phyloP scores from a whole-genome alignment of 2,329 filamentous ascomycete species.

The Beauveria sp. region DNA sequence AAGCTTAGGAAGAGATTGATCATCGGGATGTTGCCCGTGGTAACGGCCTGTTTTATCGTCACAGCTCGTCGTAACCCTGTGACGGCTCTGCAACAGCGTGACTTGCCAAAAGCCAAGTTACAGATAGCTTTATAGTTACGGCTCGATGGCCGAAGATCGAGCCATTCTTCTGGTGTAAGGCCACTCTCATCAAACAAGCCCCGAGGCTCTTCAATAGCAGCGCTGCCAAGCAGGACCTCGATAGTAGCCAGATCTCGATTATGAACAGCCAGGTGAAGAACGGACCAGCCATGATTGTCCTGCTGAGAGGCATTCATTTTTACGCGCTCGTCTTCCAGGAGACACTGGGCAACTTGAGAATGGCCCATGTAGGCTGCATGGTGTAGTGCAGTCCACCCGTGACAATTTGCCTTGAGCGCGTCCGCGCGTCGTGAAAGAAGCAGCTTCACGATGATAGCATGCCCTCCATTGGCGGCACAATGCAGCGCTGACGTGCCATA shows the following conservation, averaged over 20 bases:
- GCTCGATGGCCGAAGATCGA: neutral
- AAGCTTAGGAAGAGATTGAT: neutral
- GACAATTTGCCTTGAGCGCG: slow-evolving; percentile 12
- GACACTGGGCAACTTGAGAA: slow-evolving; percentile 13
- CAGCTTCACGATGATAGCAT: slow-evolving; percentile 11
- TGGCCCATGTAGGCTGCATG: slow-evolving; percentile 20
- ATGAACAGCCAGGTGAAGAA: slow-evolving; percentile 19
- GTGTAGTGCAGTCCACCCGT: slow-evolving; percentile 16
- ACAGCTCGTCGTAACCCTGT: slow-evolving; percentile 20
- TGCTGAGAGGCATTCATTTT: slow-evolving; percentile 11
- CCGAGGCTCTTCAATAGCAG: neutral
- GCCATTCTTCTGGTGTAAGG: neutral
- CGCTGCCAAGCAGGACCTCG: slow-evolving; percentile 13
- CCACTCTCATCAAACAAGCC: neutral
- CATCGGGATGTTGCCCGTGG: neutral
- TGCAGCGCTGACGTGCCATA: slow-evolving; percentile 17
- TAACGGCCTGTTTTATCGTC: slow-evolving; percentile 7
- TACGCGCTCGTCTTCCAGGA: neutral
- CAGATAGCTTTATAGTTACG: slow-evolving; percentile 17
- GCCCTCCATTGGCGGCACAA: slow-evolving; percentile 15
- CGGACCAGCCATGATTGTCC: slow-evolving; percentile 21
- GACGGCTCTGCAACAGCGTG: slow-evolving; percentile 21
- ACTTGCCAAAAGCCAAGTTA: slow-evolving; percentile 21
- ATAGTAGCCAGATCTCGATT: slow-evolving; percentile 17
- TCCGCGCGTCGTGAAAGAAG: slow-evolving; percentile 8